Conservation (phyloP, 306 rosid species). For the Albizia julibrissin region DNA sequence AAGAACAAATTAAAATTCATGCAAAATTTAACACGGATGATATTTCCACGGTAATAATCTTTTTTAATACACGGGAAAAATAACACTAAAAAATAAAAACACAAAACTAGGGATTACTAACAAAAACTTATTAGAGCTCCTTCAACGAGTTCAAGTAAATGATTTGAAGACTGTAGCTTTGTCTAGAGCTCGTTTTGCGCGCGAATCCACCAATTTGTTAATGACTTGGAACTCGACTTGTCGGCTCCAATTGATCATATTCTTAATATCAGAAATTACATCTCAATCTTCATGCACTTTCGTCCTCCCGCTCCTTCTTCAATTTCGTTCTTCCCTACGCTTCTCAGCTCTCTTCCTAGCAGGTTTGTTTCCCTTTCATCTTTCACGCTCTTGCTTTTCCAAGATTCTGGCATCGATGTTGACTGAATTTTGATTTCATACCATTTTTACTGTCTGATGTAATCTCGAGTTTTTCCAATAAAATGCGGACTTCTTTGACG, state of each 20-base stretch:
- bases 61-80: no score
- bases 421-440: background rate
- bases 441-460: background rate
- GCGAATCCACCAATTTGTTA: no score
- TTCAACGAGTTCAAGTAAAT: no score
- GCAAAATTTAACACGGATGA: background rate
- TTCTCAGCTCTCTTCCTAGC: background rate
- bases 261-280: no score
- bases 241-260: no score
- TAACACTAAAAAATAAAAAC: no score
- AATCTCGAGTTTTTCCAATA: background rate
- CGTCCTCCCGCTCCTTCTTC: background rate
- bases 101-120: no score
- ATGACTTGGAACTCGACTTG: no score
- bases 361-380: background rate
- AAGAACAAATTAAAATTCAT: background rate
- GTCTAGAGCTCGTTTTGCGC: no score
- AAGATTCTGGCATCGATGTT: background rate
- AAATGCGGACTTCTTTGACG: background rate
- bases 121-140: no score
- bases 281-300: background rate
- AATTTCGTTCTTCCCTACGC: slow-evolving; percentile 27
- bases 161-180: no score
- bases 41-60: background rate
- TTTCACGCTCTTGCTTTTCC: background rate